Base-by-base conservation (phyloP, 345 rosid species). In the Lepidium aucheri region DNA sequence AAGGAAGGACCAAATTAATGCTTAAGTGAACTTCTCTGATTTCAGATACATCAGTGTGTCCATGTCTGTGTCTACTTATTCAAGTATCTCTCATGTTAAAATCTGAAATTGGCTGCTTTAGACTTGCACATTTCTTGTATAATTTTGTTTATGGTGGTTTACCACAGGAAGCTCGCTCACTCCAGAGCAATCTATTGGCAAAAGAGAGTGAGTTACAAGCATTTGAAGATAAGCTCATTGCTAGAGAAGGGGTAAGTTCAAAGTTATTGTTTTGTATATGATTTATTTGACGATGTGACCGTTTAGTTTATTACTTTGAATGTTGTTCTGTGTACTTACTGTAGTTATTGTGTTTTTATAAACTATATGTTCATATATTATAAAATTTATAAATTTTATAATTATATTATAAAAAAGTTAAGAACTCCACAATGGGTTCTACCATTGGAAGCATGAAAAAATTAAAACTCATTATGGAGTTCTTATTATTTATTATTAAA, bases 161-260 rank as follows among this genome's bases (percentile, higher is more conserved):
- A 63, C 60, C 60, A 20, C 79, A 92, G 96, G 81, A 84, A 74
- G 79, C 81, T 55, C 69, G 65, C 58, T 65, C 81, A 42, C n/a
- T 71, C 38, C 72, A 80, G 75, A 83, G 74, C 70, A 69, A 39
- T 15, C 51, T 89, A 39, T 76, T 70, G 70, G 54, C 14, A 58
- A 86, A 86, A 51, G 89, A 85, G 71, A 82, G 72, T 60, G 82
- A 79, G 49, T 73, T 92, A 45, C 67, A 15, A 61, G 75, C 70
- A 17, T 63, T 82, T 79, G 91, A 87, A 81, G 84, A 84, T 67
- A 84, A 77, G 83, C 89, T 92, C 42, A 74, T 70, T 74, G 82
- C 82, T 34, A 82, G 91, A 69, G 93, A 89, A 80, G 84, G 80
- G 79, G 96, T 87, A 74, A 87, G 91, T 75, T 59, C 36, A 33